Evolutionary conservation across 106 monocot genomes (phyloP), one percentile per base, ranked within the genome.

Genomic region (Agapanthus africanus): DNA sequence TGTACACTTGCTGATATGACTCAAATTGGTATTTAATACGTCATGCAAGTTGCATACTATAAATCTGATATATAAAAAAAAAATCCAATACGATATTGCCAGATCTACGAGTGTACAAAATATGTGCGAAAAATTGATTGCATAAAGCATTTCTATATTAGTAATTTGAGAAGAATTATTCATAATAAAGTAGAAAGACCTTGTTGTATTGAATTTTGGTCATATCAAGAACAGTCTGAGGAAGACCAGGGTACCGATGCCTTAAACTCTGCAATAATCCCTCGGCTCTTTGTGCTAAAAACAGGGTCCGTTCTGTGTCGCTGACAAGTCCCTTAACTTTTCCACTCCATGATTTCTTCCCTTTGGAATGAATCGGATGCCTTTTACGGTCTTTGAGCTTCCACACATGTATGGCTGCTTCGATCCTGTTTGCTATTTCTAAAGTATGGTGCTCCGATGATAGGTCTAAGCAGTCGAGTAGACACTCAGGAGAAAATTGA

Each of bases 161-260:
- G n/a, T n/a, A n/a, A n/a, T n/a, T n/a, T n/a, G n/a, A n/a, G n/a
- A n/a, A n/a, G n/a, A n/a, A n/a, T n/a, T n/a, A n/a, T n/a, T n/a
- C n/a, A n/a, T n/a, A n/a, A n/a, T n/a, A n/a, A n/a, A 32, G 13
- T 32, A 6, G 40, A 25, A 64, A 46, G 19, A 99, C 99, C 99
- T 93, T 93, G 74, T 99, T 99, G 78, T 90, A 99, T 28, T 99
- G 93, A 73, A 99, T 99, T 83, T 99, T 99, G 76, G 73, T 90
- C 99, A 93, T 99, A 69, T 99, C 93, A 10, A 99, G 78, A 37
- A 84, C 85, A 44, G 93, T 99, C 76, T 99, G 99, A 10, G 99
- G 93, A 62, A 99, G 90, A 56, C 83, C 89, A 69, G 99, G 93
- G 47, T 87, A 90, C 27, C 90, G 78, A 52, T 87, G 71, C 37